Conservation (phyloP, 306 rosid genomes). For the Bauhinia variegata region DNA sequence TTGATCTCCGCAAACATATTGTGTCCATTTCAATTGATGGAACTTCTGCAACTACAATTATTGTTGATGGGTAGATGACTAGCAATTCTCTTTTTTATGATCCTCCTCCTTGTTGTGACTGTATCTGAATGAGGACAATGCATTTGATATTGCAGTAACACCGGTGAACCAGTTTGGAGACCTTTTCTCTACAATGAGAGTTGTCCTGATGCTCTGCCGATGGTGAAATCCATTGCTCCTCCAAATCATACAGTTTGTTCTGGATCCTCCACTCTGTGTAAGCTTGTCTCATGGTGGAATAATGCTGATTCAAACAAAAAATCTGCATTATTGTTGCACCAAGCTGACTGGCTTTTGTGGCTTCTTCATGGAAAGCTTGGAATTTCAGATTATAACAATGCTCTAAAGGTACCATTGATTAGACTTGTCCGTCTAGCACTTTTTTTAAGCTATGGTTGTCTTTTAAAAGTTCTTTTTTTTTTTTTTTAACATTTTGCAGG, state of each 20-base stretch:
- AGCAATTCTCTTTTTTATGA: constrained; percentile 12
- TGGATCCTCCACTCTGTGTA: constrained; percentile 79
- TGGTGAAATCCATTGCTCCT: constrained; percentile 84
- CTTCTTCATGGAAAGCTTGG: constrained; percentile 94
- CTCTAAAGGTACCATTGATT: constrained; percentile 62
- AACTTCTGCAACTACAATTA: constrained; percentile 90
- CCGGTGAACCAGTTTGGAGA: constrained; percentile 74
- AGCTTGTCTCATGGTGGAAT: constrained; percentile 91
- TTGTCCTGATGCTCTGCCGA: constrained; percentile 76
- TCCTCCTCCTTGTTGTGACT: constrained; percentile 18
- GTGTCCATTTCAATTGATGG: constrained; percentile 88
- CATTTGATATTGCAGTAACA: constrained; percentile 56
- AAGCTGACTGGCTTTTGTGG: constrained; percentile 96
- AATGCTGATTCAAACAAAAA: constrained; percentile 44
- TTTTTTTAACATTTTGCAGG: constrained; percentile 54
- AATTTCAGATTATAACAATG: constrained; percentile 87
- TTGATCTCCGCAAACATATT: constrained; percentile 52
- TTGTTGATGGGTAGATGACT: constrained; percentile 69
- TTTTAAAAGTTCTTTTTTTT: too few relatives aligned
- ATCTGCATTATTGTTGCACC: constrained; percentile 78
- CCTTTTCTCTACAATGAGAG: constrained; percentile 85
- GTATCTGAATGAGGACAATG: constrained; percentile 38
- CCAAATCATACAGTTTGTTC: constrained; percentile 90
- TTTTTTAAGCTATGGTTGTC: neutral
- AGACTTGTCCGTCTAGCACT: constrained; percentile 16